Percentiles rank a stretch among this genome's conserved stretches.
Evolutionary conservation across 2,329 filamentous ascomycete species (phyloP).

Genomic region (Fusarium sacchari): DNA sequence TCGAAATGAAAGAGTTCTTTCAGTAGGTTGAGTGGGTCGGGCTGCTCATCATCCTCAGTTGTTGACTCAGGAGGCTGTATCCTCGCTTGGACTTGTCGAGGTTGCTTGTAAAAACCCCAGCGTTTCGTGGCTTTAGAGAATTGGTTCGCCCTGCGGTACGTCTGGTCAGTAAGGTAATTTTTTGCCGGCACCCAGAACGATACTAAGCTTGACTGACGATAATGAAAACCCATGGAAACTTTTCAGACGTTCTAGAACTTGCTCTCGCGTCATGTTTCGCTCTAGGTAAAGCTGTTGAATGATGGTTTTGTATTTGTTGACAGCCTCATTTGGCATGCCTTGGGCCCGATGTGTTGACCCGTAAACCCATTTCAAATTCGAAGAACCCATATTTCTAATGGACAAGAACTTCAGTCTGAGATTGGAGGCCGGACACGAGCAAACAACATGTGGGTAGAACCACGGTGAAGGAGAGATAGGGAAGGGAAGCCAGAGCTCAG

Average conservation of each 20-base stretch:
- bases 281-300: not conserved
- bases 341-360: not conserved
- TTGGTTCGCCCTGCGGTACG: fast-evolving
- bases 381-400: fast-evolving
- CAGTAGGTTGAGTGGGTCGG: fast-evolving
- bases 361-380: not conserved
- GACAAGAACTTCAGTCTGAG: fast-evolving
- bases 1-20: not conserved
- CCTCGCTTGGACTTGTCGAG: fast-evolving
- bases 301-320: not conserved
- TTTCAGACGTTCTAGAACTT: not conserved
- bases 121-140: not conserved
- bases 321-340: not conserved
- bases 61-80: fast-evolving
- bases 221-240: too few relatives aligned
- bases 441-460: fast-evolving
- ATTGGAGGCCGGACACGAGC: fast-evolving
- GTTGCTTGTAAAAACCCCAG: not conserved
- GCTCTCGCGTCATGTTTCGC: fast-evolving
- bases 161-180: not conserved
- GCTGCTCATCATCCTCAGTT: fast-evolving
- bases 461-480: fast-evolving
- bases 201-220: too few relatives aligned
- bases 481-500: not conserved
- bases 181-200: too few relatives aligned